Evolutionary conservation across 1,284 basidiomycete genomes (phyloP).

Genomic region (Flammula alnicola): DNA sequence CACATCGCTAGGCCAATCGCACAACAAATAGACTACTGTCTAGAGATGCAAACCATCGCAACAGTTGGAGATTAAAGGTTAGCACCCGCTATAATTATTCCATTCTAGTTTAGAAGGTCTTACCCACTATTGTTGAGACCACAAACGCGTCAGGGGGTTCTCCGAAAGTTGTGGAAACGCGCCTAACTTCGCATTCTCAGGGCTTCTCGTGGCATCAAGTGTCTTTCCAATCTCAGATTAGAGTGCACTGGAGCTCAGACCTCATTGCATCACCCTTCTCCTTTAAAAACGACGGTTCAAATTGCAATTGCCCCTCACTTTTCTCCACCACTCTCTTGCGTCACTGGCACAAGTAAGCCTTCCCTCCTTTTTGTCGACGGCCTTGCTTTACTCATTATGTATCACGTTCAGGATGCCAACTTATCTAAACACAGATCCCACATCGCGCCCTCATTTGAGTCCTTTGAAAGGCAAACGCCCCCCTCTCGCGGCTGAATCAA

Average conservation of each 20-base stretch:
- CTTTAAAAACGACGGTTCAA: constrained; percentile 1
- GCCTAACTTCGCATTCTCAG: too few relatives aligned
- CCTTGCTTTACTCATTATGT: neutral
- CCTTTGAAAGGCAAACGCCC: too few relatives aligned
- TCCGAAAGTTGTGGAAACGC: too few relatives aligned
- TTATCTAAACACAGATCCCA: too few relatives aligned
- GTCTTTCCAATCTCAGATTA: neutral
- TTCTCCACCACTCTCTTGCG: constrained; percentile 5
- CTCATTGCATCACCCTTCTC: constrained; percentile 1
- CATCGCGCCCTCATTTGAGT: too few relatives aligned
- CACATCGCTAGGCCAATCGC: too few relatives aligned
- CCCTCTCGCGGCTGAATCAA: too few relatives aligned
- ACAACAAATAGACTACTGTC: too few relatives aligned
- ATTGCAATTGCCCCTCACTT: neutral
- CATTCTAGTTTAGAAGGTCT: neutral
- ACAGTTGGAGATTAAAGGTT: neutral
- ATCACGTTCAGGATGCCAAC: neutral
- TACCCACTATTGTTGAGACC: too few relatives aligned
- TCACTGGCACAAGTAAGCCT: constrained; percentile 9
- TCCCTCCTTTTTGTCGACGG: constrained; percentile 2
- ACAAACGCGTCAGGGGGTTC: too few relatives aligned
- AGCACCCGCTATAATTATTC: neutral
- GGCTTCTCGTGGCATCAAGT: too few relatives aligned
- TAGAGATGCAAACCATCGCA: neutral
- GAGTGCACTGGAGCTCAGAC: neutral